phyloP scores from a whole-genome alignment of 2,329 filamentous ascomycete genomes.

The Calonectria hawksworthii region DNA sequence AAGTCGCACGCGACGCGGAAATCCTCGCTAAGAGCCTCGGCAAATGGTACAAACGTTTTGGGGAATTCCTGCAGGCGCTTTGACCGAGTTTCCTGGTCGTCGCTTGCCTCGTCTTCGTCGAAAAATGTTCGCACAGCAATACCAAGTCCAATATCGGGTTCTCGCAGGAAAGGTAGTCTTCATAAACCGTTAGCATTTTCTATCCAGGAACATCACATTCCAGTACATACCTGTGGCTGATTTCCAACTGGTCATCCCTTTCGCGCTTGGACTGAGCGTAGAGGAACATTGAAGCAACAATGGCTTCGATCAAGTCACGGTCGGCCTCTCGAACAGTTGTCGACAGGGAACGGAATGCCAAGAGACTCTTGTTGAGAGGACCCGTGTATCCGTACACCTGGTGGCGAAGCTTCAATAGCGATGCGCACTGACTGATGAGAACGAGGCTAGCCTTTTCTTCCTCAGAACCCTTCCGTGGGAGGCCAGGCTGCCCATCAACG shows the following conservation, averaged over 20 bases:
- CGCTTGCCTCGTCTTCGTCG: constrained; percentile 75
- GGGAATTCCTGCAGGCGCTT: constrained; percentile 66
- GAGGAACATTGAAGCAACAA: constrained; percentile 84
- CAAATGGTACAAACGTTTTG: constrained; percentile 68
- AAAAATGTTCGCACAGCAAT: constrained; percentile 86
- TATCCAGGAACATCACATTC: background rate
- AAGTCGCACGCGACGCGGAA: constrained; percentile 70
- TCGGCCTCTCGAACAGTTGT: constrained; percentile 83
- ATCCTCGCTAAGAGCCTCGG: constrained; percentile 71
- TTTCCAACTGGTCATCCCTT: constrained; percentile 73
- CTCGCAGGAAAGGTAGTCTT: constrained; percentile 76
- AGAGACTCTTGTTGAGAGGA: constrained; percentile 88
- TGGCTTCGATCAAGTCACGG: constrained; percentile 87
- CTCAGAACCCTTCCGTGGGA: constrained; percentile 70
- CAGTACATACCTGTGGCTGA: constrained; percentile 77
- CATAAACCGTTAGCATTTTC: constrained; percentile 30
- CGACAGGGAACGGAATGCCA: constrained; percentile 88
- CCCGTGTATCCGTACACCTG: constrained; percentile 92
- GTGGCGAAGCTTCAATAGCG: constrained; percentile 85
- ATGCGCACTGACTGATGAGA: constrained; percentile 88
- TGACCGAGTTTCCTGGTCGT: constrained; percentile 63
- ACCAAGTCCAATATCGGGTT: constrained; percentile 81
- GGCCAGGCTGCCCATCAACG: constrained; percentile 67
- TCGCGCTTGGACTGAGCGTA: constrained; percentile 83
- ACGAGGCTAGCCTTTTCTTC: constrained; percentile 84